Evolutionary conservation across 306 rosid species (phyloP).

Genomic region (Parietaria judaica): DNA sequence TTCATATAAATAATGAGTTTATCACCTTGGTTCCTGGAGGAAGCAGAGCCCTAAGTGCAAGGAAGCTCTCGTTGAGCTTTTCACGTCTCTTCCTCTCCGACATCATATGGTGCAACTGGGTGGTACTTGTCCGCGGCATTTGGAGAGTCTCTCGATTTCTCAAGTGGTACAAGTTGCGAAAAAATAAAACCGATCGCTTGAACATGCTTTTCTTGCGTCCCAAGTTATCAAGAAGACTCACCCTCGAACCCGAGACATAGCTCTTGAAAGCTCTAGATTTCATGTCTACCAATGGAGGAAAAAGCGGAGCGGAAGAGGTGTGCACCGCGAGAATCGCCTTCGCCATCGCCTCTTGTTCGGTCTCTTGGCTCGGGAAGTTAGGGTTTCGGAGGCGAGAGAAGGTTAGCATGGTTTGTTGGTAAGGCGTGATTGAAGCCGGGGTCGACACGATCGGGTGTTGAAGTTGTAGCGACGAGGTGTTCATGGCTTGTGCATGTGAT

Average conservation of each 20-base stretch:
- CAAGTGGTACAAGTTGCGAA: slow-evolving; percentile 28
- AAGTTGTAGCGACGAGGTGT: slow-evolving; percentile 16
- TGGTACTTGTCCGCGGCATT: slow-evolving; percentile 33
- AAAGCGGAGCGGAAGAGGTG: slow-evolving; percentile 28
- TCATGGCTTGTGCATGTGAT: slow-evolving; percentile 6
- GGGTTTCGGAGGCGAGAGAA: slow-evolving; percentile 23
- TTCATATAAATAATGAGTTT: no score
- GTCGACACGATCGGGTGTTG: slow-evolving; percentile 15
- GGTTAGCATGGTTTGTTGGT: slow-evolving; percentile 42
- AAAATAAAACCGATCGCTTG: slow-evolving; percentile 56
- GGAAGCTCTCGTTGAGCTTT: slow-evolving; percentile 75
- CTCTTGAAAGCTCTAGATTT: slow-evolving; percentile 47
- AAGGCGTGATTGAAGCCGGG: slow-evolving; percentile 14
- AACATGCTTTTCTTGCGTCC: slow-evolving; percentile 32
- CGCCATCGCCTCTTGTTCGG: slow-evolving; percentile 44
- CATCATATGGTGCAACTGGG: slow-evolving; percentile 70
- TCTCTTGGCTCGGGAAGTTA: slow-evolving; percentile 39
- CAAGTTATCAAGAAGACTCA: slow-evolving; percentile 8
- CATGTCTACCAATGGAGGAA: slow-evolving; percentile 19
- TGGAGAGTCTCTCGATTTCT: slow-evolving; percentile 40
- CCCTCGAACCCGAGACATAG: slow-evolving; percentile 9
- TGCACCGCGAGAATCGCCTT: slow-evolving; percentile 53
- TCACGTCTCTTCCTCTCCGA: slow-evolving; percentile 79
- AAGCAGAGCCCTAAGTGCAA: slow-evolving; percentile 55
- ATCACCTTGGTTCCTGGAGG: slow-evolving; percentile 81